phyloP scores from a whole-genome alignment of 2,329 filamentous ascomycete genomes.

The Akanthomyces uredinophilus region DNA sequence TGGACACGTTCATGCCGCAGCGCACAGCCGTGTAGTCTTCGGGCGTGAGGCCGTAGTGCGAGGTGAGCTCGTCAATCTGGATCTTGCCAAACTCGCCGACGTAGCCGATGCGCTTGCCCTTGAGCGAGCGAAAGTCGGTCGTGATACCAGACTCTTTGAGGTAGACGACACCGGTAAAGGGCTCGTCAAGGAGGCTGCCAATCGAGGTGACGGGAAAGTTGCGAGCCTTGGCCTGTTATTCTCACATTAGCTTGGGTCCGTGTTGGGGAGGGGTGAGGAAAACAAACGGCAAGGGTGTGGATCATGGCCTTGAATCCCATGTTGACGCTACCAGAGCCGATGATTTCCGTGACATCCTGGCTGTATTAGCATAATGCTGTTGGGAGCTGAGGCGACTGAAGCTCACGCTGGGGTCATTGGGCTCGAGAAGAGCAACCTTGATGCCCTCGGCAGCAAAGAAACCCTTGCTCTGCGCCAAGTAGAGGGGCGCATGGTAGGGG shows the following conservation, averaged over 20 bases:
- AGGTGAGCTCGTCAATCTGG: constrained; percentile 75
- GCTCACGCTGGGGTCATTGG: constrained; percentile 68
- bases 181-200: constrained; percentile 71
- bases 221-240: constrained; percentile 62
- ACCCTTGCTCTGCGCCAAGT: constrained; percentile 70
- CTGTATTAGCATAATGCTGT: background rate
- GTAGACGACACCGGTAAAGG: constrained; percentile 75
- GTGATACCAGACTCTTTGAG: constrained; percentile 71
- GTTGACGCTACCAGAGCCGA: constrained; percentile 69
- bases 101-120: constrained; percentile 73
- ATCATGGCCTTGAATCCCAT: constrained; percentile 83
- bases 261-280: background rate
- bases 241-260: constrained; percentile 5
- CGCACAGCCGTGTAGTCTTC: constrained; percentile 70
- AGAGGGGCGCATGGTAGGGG: constrained; percentile 73
- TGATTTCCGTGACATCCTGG: constrained; percentile 75
- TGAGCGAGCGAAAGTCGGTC: constrained; percentile 67
- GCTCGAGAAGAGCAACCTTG: constrained; percentile 72
- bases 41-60: constrained; percentile 69
- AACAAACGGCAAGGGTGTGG: constrained; percentile 62
- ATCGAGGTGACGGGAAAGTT: constrained; percentile 68
- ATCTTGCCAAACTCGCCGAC: constrained; percentile 80
- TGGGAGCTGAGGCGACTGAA: background rate
- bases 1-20: constrained; percentile 77
- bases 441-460: constrained; percentile 72